phyloP scores from a whole-genome alignment of 805 yeast species.

The Lachancea quebecensis region DNA sequence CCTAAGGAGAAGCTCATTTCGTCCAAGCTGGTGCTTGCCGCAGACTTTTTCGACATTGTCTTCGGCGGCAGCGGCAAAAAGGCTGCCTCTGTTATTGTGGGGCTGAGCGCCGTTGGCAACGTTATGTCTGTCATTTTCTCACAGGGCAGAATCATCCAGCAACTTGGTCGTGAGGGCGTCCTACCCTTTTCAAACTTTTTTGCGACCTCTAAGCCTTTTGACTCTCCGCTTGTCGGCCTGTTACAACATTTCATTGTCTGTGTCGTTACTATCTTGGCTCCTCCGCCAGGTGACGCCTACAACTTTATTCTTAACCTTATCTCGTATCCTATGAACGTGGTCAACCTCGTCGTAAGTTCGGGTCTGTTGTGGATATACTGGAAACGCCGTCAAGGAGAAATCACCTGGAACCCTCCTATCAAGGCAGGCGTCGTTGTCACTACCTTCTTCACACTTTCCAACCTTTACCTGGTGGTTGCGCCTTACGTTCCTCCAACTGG shows the following conservation, averaged over 20 bases:
- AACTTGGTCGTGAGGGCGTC: conserved; percentile 74
- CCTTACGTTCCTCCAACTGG: conserved; percentile 70
- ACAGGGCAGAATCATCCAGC: conserved; percentile 76
- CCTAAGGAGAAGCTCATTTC: conserved; percentile 52
- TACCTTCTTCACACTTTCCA: conserved; percentile 55
- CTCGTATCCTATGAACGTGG: conserved; percentile 74
- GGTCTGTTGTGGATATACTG: conserved; percentile 53
- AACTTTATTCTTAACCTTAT: conserved; percentile 73
- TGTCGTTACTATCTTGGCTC: conserved; percentile 65
- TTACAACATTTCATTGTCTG: conserved; percentile 74
- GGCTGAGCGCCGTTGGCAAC: conserved; percentile 75
- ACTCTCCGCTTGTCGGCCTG: conserved; percentile 66
- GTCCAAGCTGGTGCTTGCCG: conserved; percentile 70
- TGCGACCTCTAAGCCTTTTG: conserved; percentile 66
- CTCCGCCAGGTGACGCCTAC: conserved; percentile 85
- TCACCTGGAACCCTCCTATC: conserved; percentile 66
- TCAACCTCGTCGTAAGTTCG: conserved; percentile 55
- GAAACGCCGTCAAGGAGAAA: conserved; percentile 42
- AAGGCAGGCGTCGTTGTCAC: conserved; percentile 59
- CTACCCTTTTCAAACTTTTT: conserved; percentile 68
- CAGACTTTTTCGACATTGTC: conserved; percentile 63
- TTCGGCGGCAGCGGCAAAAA: conserved; percentile 63
- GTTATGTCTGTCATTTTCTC: conserved; percentile 74
- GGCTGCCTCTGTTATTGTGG: conserved; percentile 75
- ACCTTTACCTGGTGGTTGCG: conserved; percentile 62